Conservation (phyloP, 352 stramenopile species). For the Blastocystis sp. region DNA sequence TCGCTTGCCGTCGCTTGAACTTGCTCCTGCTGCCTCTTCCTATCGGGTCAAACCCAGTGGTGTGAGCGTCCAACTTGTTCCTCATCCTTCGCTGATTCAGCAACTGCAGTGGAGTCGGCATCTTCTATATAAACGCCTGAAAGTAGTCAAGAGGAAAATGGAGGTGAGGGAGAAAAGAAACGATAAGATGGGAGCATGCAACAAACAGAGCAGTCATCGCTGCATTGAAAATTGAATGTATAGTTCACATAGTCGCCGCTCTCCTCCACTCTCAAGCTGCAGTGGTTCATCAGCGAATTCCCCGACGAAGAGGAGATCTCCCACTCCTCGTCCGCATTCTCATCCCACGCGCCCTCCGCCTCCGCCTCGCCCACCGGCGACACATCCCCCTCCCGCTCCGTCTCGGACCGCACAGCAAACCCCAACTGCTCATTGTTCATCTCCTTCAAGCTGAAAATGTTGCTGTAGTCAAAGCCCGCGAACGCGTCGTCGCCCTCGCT, state of each 20-base stretch:
- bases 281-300: background rate
- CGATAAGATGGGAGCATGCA: no score
- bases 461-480: constrained; percentile 37
- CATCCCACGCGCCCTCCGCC: background rate
- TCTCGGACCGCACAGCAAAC: background rate
- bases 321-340: background rate
- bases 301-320: background rate
- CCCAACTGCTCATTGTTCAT: constrained; percentile 27
- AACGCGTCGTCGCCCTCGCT: background rate
- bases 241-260: constrained; percentile 21
- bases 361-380: background rate
- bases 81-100: background rate
- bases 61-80: background rate
- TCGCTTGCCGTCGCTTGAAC: background rate
- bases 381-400: background rate
- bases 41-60: background rate
- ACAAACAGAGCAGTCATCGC: constrained; percentile 1
- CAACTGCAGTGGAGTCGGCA: background rate
- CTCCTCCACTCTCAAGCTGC: background rate
- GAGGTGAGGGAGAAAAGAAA: no score
- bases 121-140: background rate
- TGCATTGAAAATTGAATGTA: constrained; percentile 16
- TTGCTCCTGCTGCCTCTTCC: background rate
- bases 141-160: no score
- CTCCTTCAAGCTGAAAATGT: constrained; percentile 39